Evolutionary conservation across 352 stramenopile genomes (phyloP).

Genomic region (Phytophthora megakarya): DNA sequence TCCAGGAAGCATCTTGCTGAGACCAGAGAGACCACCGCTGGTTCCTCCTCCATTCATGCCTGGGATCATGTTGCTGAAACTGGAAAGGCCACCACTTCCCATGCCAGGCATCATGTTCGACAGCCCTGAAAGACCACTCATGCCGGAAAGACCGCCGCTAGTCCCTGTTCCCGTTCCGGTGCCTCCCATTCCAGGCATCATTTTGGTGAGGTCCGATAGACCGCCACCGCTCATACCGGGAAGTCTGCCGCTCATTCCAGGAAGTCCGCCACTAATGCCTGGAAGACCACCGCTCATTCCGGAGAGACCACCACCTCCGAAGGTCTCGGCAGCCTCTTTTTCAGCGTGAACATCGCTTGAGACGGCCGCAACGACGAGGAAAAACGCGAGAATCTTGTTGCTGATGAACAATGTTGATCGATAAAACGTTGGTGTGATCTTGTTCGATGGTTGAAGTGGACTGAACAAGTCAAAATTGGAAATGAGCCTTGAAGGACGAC

Average conservation of each 20-base stretch:
- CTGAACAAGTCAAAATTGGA: too few relatives aligned
- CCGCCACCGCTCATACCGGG: not conserved
- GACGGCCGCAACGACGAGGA: too few relatives aligned
- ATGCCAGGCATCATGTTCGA: slow-evolving; percentile 1
- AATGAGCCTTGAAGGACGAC: too few relatives aligned
- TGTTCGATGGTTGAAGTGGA: too few relatives aligned
- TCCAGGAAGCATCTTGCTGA: slow-evolving; percentile 13
- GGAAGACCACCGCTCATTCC: not conserved
- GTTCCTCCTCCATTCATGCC: not conserved
- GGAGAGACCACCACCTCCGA: too few relatives aligned
- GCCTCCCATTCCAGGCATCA: not conserved
- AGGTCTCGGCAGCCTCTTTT: too few relatives aligned
- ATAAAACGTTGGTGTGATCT: too few relatives aligned
- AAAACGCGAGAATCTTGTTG: not conserved
- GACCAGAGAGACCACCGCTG: slow-evolving; percentile 3
- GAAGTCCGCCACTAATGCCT: not conserved
- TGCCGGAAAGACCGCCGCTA: not conserved
- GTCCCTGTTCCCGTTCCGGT: not conserved
- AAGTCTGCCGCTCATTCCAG: not conserved
- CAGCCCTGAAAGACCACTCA: too few relatives aligned
- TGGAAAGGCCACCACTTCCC: not conserved
- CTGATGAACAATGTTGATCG: too few relatives aligned
- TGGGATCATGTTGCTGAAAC: slow-evolving; percentile 4
- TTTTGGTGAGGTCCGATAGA: not conserved
- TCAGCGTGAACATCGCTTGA: too few relatives aligned